These are phyloP conservation scores for Suillus fuscotomentosus DNA, from an alignment of 768 basidiomycete species.

Conservation along the genomic window DNA sequence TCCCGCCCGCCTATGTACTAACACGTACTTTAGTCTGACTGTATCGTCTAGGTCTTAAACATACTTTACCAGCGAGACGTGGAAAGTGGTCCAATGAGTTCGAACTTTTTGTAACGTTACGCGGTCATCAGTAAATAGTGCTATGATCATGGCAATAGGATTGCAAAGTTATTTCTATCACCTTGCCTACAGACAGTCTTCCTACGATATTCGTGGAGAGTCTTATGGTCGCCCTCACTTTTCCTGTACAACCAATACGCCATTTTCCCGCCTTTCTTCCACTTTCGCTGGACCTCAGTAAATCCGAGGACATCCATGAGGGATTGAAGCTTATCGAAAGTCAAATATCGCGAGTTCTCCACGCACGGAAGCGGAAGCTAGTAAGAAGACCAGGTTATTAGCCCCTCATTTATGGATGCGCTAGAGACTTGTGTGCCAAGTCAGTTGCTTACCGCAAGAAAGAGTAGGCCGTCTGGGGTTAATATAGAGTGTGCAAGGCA, in stretches of 20 bases:
- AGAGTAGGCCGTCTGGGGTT: slow-evolving; percentile 54
- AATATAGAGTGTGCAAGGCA: slow-evolving; percentile 57
- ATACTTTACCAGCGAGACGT: neutral
- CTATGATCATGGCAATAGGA: slow-evolving; percentile 35
- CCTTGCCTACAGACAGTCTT: slow-evolving; percentile 65
- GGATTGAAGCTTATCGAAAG: slow-evolving; percentile 50
- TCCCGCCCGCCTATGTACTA: too few relatives aligned
- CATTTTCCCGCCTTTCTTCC: slow-evolving; percentile 78
- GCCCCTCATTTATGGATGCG: neutral
- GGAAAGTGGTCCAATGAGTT: neutral
- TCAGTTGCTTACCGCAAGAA: slow-evolving; percentile 58
- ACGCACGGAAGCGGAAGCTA: slow-evolving; percentile 87
- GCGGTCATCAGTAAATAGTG: neutral
- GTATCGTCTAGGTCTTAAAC: too few relatives aligned
- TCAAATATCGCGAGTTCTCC: slow-evolving; percentile 80
- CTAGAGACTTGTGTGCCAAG: neutral
- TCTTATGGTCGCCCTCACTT: slow-evolving; percentile 3
- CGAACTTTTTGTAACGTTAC: neutral
- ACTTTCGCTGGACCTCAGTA: slow-evolving; percentile 51
- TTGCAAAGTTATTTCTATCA: slow-evolving; percentile 77
- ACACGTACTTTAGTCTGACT: too few relatives aligned
- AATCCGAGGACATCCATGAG: slow-evolving; percentile 71
- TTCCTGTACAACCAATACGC: slow-evolving; percentile 83
- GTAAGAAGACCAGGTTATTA: slow-evolving; percentile 10
- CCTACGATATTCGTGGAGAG: slow-evolving; percentile 38